phyloP scores from a whole-genome alignment of 2,329 filamentous ascomycete genomes.

The Whalleya microplaca region DNA sequence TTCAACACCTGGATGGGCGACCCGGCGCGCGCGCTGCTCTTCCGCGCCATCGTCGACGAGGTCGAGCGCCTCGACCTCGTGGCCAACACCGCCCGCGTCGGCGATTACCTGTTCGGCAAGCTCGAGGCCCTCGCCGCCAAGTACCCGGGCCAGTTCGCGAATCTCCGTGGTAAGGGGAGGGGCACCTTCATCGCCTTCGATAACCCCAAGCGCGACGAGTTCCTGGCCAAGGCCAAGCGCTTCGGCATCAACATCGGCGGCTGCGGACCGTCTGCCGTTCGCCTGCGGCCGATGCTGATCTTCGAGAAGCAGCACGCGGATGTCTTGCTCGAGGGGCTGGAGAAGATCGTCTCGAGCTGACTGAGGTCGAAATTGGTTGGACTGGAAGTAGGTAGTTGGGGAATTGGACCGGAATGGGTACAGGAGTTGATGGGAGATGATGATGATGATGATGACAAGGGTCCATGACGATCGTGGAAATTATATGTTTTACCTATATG shows the following conservation, averaged over 20 bases:
- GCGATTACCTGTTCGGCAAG: conserved; percentile 75
- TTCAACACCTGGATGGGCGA: conserved; percentile 99
- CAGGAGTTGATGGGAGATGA: not conserved
- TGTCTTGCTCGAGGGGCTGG: conserved; percentile 76
- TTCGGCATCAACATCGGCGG: conserved; percentile 88
- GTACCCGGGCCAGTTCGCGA: conserved; percentile 78
- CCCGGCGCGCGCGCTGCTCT: conserved; percentile 80
- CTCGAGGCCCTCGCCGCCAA: conserved; percentile 68
- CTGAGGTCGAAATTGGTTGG: no score
- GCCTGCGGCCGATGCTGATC: conserved; percentile 86
- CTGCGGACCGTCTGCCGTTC: conserved; percentile 73
- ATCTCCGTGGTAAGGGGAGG: conserved; percentile 84
- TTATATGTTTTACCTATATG: no score
- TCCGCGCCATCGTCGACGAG: conserved; percentile 84
- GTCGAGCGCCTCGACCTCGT: conserved; percentile 79
- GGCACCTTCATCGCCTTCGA: conserved; percentile 96
- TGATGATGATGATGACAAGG: not conserved
- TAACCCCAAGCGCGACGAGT: conserved; percentile 76
- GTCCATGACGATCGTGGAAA: no score
- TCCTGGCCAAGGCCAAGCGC: conserved; percentile 77
- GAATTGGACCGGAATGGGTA: not conserved
- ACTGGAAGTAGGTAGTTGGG: no score
- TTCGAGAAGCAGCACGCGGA: conserved; percentile 93
- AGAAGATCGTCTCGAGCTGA: conserved; percentile 67
- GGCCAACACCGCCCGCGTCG: conserved; percentile 74